Conservation (phyloP, 768 basidiomycete genomes). For the Chalciporus chontae region DNA sequence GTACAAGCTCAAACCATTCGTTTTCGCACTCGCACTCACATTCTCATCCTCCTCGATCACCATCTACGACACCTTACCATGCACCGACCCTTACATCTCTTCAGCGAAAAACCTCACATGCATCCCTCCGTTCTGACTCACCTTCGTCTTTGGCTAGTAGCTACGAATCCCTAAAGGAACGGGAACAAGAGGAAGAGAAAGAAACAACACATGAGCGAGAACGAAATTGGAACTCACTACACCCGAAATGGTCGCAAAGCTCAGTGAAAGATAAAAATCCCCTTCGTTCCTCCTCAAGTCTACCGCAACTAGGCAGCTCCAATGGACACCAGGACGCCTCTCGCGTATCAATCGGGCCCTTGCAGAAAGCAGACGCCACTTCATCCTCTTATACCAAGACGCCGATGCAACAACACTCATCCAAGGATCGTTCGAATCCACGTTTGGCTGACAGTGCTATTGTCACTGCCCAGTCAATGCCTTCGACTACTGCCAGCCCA, state of each 20-base stretch:
- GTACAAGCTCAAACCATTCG: slow-evolving; percentile 31
- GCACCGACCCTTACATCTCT: slow-evolving; percentile 30
- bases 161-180: slow-evolving; percentile 33
- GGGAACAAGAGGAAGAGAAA: slow-evolving; percentile 25
- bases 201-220: slow-evolving; percentile 52
- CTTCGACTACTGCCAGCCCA: slow-evolving; percentile 8
- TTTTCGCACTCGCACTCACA: slow-evolving; percentile 35
- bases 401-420: slow-evolving; percentile 1
- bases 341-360: not conserved
- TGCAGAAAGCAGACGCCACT: slow-evolving; percentile 1
- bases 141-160: slow-evolving; percentile 38
- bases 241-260: slow-evolving; percentile 46
- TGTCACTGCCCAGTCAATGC: not conserved
- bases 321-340: slow-evolving; percentile 7
- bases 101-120: slow-evolving; percentile 33
- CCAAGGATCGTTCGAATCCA: slow-evolving; percentile 1
- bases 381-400: not conserved
- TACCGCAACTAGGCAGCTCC: slow-evolving; percentile 9
- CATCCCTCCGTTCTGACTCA: slow-evolving; percentile 39
- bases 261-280: slow-evolving; percentile 1
- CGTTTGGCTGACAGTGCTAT: not conserved
- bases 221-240: slow-evolving; percentile 70
- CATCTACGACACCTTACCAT: slow-evolving; percentile 35
- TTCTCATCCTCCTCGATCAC: slow-evolving; percentile 38
- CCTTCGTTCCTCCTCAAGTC: slow-evolving; percentile 20